These are phyloP conservation scores for Penicillium bovifimosum DNA, from an alignment of 495 filamentous ascomycete species.

Conservation along the genomic window DNA sequence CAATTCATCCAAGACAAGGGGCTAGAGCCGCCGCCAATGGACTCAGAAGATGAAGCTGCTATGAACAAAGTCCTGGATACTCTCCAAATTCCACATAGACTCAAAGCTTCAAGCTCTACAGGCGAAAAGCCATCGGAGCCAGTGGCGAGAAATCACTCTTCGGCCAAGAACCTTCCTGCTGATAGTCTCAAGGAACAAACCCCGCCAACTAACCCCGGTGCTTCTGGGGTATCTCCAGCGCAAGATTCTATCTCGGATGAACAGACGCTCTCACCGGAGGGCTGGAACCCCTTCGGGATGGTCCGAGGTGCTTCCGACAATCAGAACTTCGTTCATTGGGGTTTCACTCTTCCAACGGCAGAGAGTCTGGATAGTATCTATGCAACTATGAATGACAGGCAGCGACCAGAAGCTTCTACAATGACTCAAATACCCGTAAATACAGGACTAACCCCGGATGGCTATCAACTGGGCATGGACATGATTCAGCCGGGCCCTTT, in stretches of 20 bases:
- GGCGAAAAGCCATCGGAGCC: neutral
- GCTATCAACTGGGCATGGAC: conserved; percentile 29
- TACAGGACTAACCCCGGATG: conserved; percentile 26
- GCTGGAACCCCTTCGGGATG: conserved; percentile 24
- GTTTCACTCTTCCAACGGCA: conserved; percentile 40
- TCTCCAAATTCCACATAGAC: conserved; percentile 36
- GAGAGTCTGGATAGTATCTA: conserved; percentile 40
- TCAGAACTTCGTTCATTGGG: conserved; percentile 32
- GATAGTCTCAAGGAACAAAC: conserved; percentile 12
- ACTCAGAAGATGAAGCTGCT: conserved; percentile 40
- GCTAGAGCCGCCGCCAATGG: conserved; percentile 37
- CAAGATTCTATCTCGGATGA: conserved; percentile 14
- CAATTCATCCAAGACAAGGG: conserved; percentile 44
- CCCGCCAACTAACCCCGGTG: neutral
- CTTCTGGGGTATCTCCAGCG: conserved; percentile 9
- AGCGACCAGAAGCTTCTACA: neutral
- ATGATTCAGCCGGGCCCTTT: conserved; percentile 30
- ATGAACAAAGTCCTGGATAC: conserved; percentile 44
- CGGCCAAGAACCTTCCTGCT: conserved; percentile 14
- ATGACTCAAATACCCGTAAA: conserved; percentile 15
- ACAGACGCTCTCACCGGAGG: conserved; percentile 12
- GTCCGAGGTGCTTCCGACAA: conserved; percentile 17
- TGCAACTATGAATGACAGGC: conserved; percentile 28
- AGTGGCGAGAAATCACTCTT: conserved; percentile 6
- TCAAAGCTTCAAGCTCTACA: conserved; percentile 5